Percentiles rank a stretch among this genome's conserved stretches.
Conservation (phyloP, 2,329 filamentous ascomycete species). For the Fusarium poae region DNA sequence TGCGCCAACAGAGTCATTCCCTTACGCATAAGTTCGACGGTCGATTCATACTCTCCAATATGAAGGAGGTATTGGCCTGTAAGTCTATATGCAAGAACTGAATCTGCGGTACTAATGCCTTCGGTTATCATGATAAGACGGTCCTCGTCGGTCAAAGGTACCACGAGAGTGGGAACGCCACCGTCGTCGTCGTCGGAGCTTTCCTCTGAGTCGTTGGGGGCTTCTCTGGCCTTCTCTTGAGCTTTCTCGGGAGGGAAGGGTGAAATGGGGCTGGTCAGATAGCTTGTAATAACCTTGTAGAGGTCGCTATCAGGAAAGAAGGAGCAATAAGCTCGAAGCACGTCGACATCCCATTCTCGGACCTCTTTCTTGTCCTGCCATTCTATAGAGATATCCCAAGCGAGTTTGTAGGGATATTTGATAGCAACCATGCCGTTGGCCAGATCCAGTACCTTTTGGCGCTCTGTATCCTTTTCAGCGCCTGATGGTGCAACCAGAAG, state of each 20-base stretch:
- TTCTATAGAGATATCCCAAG: conserved; percentile 91
- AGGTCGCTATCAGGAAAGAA: conserved; percentile 89
- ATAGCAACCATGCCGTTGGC: conserved; percentile 96
- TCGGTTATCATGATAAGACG: conserved; percentile 84
- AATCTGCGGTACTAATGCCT: conserved; percentile 75
- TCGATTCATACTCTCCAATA: conserved; percentile 86
- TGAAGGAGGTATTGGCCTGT: conserved; percentile 86
- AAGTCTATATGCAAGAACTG: conserved; percentile 84
- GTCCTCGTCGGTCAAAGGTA: conserved; percentile 79
- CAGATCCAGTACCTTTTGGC: conserved; percentile 78
- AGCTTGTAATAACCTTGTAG: conserved; percentile 84
- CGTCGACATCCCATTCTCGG: conserved; percentile 79
- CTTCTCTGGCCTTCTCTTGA: conserved; percentile 39
- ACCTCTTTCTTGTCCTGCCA: conserved; percentile 86
- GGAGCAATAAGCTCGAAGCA: conserved; percentile 83
- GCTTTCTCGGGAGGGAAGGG: conserved; percentile 72
- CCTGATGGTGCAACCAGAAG: conserved; percentile 76
- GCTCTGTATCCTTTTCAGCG: conserved; percentile 75
- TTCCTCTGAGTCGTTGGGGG: conserved; percentile 62
- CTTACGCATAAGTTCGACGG: conserved; percentile 82
- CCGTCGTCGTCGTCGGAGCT: conserved; percentile 72
- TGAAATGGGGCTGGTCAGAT: conserved; percentile 84
- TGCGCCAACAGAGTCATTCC: conserved; percentile 72
- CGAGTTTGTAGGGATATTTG: conserved; percentile 87
- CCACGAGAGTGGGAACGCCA: conserved; percentile 64